Conservation (phyloP, 768 basidiomycete species). For the Termitomyces sp. region DNA sequence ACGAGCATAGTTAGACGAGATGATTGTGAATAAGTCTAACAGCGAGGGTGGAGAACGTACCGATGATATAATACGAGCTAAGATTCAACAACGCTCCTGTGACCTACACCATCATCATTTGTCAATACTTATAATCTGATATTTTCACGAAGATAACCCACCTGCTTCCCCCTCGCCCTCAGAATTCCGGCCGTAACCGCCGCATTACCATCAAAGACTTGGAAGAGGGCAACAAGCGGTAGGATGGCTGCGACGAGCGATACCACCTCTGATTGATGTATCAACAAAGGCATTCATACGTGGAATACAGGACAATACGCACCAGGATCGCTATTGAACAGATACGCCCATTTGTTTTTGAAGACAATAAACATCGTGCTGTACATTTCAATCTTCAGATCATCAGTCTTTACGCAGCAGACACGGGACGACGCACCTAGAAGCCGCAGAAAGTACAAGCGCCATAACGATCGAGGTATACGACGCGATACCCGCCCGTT, state of each 20-base stretch:
- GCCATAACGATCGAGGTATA: slow-evolving; percentile 62
- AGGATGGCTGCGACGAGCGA: slow-evolving; percentile 60
- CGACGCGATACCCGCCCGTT: slow-evolving; percentile 66
- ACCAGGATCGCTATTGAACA: slow-evolving; percentile 71
- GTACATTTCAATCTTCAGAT: neutral
- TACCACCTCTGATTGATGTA: slow-evolving; percentile 39
- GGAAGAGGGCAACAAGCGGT: slow-evolving; percentile 72
- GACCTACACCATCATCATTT: neutral
- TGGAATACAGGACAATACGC: slow-evolving; percentile 8
- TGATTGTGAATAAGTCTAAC: neutral
- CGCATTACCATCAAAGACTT: slow-evolving; percentile 77
- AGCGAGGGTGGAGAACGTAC: slow-evolving; percentile 18
- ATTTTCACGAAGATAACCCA: slow-evolving; percentile 10
- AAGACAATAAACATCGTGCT: slow-evolving; percentile 55
- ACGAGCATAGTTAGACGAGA: neutral
- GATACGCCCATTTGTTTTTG: slow-evolving; percentile 59
- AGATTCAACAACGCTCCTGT: slow-evolving; percentile 77
- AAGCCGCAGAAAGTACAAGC: slow-evolving; percentile 55
- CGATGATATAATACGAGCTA: slow-evolving; percentile 75
- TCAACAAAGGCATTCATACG: neutral
- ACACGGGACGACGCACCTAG: slow-evolving; percentile 39
- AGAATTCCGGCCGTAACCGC: slow-evolving; percentile 73
- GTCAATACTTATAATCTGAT: neutral
- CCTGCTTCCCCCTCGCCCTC: slow-evolving; percentile 77
- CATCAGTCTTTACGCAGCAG: neutral